These are phyloP conservation scores for Micromonas pusilla DNA, from an alignment of 139 green algal genomes.

Conservation along the genomic window DNA sequence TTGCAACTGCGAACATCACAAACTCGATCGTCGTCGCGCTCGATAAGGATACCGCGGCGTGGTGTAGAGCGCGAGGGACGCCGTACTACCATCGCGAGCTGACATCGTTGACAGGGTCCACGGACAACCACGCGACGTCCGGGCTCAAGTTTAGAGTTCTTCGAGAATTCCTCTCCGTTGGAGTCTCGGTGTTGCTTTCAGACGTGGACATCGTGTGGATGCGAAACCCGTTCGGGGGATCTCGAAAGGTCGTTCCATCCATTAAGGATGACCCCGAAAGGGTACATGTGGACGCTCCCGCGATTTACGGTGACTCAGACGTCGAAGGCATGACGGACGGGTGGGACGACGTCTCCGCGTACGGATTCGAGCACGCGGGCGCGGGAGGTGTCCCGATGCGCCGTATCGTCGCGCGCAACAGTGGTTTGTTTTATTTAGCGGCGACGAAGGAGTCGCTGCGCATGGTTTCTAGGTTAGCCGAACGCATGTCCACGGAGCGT, in stretches of 20 bases:
- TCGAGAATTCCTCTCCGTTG: constrained; percentile 76
- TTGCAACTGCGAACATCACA: constrained; percentile 44
- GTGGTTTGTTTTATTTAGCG: neutral
- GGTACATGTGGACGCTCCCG: neutral
- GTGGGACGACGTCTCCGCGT: constrained; percentile 72
- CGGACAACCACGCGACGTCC: constrained; percentile 47
- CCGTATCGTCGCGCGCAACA: neutral
- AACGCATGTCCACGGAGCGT: constrained; percentile 21
- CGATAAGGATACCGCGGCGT: constrained; percentile 59
- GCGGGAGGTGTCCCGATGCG: neutral
- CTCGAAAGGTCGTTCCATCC: neutral
- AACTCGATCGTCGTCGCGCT: constrained; percentile 91
- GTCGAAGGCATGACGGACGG: constrained; percentile 69
- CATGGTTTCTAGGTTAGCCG: neutral
- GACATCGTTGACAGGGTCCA: constrained; percentile 27
- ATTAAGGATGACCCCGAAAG: neutral
- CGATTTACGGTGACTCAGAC: constrained; percentile 41
- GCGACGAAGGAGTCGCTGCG: constrained; percentile 8
- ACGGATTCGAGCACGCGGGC: constrained; percentile 55
- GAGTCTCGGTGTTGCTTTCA: constrained; percentile 82
- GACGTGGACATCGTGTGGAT: constrained; percentile 90
- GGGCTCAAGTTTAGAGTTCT: constrained; percentile 77
- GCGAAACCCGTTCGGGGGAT: constrained; percentile 36
- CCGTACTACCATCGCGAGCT: constrained; percentile 33
- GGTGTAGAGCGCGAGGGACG: constrained; percentile 34